Percentiles rank a stretch among this genome's conserved stretches.
Conservation (phyloP, 2,329 filamentous ascomycete genomes). For the Xylaria sp. region DNA sequence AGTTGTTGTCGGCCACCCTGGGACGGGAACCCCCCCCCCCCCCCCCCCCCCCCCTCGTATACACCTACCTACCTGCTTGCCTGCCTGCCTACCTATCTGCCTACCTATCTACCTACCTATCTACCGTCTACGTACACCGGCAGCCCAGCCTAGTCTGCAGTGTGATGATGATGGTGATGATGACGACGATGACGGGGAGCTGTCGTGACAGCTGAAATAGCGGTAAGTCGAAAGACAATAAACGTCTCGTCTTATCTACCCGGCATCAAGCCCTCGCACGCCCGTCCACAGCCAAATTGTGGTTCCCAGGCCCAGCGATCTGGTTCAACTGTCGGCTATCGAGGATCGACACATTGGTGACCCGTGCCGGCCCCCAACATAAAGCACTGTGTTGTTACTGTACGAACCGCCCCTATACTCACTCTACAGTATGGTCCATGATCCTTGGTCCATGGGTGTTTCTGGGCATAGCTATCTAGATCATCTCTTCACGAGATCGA, state of each 20-base stretch:
- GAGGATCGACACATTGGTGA: constrained; percentile 38
- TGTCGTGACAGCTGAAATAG: constrained; percentile 37
- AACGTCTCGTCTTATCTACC: constrained; percentile 33
- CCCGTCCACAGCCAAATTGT: constrained; percentile 27
- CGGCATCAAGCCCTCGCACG: constrained; percentile 21
- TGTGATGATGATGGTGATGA: constrained; percentile 12
- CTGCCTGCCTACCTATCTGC: not conserved
- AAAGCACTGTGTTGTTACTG: constrained; percentile 32
- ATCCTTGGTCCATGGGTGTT: not conserved
- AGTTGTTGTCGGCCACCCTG: not conserved
- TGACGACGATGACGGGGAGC: constrained; percentile 5
- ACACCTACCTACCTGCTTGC: too few relatives aligned
- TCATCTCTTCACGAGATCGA: not conserved
- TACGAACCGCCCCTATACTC: constrained; percentile 12
- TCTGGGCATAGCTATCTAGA: not conserved
- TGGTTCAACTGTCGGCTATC: constrained; percentile 50
- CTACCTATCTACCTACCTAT: not conserved
- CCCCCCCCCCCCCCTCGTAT: not conserved
- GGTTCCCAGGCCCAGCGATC: constrained; percentile 47
- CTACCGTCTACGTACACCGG: constrained; percentile 11
- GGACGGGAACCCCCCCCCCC: not conserved
- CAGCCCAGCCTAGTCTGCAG: constrained; percentile 14
- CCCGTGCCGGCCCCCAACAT: constrained; percentile 20
- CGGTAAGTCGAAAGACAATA: constrained; percentile 37
- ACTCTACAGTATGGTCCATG: too few relatives aligned